Base-by-base conservation (phyloP, 345 rosid genomes). In the Cardamine occulta region DNA sequence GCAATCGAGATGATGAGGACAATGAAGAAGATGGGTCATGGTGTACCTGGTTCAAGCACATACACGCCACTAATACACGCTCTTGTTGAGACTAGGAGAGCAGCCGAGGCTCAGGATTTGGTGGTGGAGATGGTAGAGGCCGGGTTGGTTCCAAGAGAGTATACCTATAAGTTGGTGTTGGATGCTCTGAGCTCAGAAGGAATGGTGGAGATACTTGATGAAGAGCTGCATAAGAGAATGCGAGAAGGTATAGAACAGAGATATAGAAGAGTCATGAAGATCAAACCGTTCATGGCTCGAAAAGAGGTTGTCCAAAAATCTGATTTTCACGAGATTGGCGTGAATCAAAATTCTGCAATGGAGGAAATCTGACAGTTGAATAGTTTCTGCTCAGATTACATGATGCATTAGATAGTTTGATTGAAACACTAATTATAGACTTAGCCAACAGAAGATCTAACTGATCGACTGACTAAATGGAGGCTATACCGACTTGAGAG, bases 31-130 rank as follows among this genome's bases (percentile, higher is more conserved):
- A 80, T 83, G 87, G 82, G 88, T 59, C 91, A 90, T 18, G 95
- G 96, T 51, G 70, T 80, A 51, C 81, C 95, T n/a, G 78, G 88
- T 48, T 79, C 82, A 0, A 89, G 97, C 74, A 85, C 90, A 1
- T 89, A 85, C 61, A 89, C 95, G 29, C 89, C 97, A 1, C 72
- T 91, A n/a, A 86, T 93, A 78, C 97, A 91, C 71, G 85, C 89
- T 51, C 80, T 91, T 37, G 87, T 94, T 68, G 98, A 91, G 80
- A 83, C 79, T 2, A 91, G 87, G 68, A 85, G 88, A 66, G 78
- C 71, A 1, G 40, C 57, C 21, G 91, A 89, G 77, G 98, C 95
- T 51, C 63, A 80, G 60, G 76, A 82, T 83, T 82, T 89, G 77
- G 86, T 91, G 23, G 82, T 77, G 39, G 97, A 93, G 74, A 83